Evolutionary conservation across 768 basidiomycete genomes (phyloP), one percentile per base, ranked within the genome.

Genomic region (Lactarius vividus): DNA sequence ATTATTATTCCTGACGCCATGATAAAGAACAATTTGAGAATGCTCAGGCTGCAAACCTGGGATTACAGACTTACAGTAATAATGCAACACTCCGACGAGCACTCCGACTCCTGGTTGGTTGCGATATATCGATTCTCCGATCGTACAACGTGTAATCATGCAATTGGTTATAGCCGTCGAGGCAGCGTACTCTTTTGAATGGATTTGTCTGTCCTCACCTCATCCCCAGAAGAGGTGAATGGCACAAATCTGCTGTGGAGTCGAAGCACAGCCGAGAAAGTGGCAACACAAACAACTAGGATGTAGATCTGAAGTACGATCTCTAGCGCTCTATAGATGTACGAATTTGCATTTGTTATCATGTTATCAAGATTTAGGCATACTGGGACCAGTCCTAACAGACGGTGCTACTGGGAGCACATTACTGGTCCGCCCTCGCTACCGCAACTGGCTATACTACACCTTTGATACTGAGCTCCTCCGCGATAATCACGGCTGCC

Each of bases 401-500:
- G n/a, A 46, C 3, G 10, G 20, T 26, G 46, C n/a, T n/a, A n/a
- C n/a, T n/a, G n/a, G 4, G 1, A 23, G 5, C n/a, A 20, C 10
- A 15, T 39, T 16, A 16, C 11, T 39, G 37, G 15, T 5, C 37
- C 37, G 15, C 13, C 18, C 8, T 9, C 42, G 18, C 18, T 2
- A 42, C 20, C 55, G 13, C 55, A 3, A 10, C 10, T 6, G 13
- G 16, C 54, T 74, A 77, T 16, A 83, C 49, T 31, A 65, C 83
- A 15, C 82, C 81, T n/a, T 59, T 59, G 33, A 79, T 75, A 1
- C 77, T 77, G 10, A 82, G 66, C 31, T 87, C 87, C 61, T 86
- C 78, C 1, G 82, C 83, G 57, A 88, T 85, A 44, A 88, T 80
- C 6, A 80, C 69, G 0, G 86, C 84, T 0, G 85, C 85, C 73